These are phyloP conservation scores for Urtica urens DNA, from an alignment of 306 rosid genomes.

Conservation along the genomic window DNA sequence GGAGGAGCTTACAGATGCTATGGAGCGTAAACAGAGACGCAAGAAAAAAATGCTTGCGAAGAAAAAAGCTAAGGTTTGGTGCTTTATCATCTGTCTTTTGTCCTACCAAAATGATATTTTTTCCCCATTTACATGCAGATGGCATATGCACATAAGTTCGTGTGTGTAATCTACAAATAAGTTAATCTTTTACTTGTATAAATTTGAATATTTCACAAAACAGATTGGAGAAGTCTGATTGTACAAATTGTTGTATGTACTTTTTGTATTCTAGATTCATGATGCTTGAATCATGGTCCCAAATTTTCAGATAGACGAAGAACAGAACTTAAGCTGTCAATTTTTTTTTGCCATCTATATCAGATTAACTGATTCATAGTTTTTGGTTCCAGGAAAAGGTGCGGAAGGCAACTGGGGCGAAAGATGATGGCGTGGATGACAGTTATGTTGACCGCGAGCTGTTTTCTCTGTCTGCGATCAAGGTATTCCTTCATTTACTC, in stretches of 20 bases:
- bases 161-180: too few species aligned
- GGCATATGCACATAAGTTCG: too few species aligned
- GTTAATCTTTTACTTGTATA: too few species aligned
- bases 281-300: too few species aligned
- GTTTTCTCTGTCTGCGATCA: slow-evolving; percentile 78
- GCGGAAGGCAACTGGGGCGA: slow-evolving; percentile 80
- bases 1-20: slow-evolving; percentile 72
- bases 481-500: slow-evolving; percentile 69
- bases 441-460: slow-evolving; percentile 59
- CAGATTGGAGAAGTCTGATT: too few species aligned
- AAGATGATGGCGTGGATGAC: slow-evolving; percentile 71
- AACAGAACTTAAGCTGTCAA: neutral
- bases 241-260: too few species aligned
- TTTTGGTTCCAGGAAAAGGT: slow-evolving; percentile 55
- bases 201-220: too few species aligned
- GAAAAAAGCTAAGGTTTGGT: slow-evolving; percentile 63
- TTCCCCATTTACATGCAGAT: too few species aligned
- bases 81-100: too few species aligned
- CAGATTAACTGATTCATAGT: slow-evolving; percentile 12
- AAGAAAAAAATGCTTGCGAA: slow-evolving; percentile 61
- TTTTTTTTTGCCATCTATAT: neutral
- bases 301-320: neutral
- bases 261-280: too few species aligned
- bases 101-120: too few species aligned
- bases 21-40: slow-evolving; percentile 80